phyloP scores from a whole-genome alignment of 108 stramenopile species.

The Nannochloropsis granulata region DNA sequence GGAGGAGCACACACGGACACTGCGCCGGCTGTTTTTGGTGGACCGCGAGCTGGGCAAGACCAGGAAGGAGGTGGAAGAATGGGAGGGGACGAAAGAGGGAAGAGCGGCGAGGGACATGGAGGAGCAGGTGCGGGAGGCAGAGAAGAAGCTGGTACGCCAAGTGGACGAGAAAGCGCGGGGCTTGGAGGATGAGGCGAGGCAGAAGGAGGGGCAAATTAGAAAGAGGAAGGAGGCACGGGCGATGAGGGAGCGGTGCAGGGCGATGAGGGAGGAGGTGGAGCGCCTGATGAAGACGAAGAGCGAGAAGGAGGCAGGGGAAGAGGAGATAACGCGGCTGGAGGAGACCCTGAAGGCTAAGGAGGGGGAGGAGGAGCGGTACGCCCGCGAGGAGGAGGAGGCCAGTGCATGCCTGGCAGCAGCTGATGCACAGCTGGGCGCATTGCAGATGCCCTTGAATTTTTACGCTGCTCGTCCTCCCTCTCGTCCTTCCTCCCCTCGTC shows the following conservation, averaged over 20 bases:
- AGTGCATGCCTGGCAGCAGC: not conserved
- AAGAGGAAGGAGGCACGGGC: not conserved
- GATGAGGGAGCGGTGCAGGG: not conserved
- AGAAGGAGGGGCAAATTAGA: not conserved
- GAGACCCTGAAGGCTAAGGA: not conserved
- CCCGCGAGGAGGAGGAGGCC: not conserved
- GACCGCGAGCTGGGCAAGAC: not conserved
- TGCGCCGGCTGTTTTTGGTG: not conserved
- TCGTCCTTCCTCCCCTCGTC: not conserved
- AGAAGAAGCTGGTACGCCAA: not conserved
- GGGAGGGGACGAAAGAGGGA: not conserved
- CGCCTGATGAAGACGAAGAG: not conserved
- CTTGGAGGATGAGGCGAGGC: not conserved
- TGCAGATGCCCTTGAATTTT: too few relatives aligned
- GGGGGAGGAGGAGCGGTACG: not conserved
- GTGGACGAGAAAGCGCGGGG: not conserved
- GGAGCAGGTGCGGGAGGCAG: not conserved
- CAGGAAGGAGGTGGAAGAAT: not conserved
- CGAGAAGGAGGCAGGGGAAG: not conserved
- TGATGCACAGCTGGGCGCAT: too few relatives aligned
- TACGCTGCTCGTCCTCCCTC: not conserved
- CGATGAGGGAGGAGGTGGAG: not conserved
- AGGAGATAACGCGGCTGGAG: not conserved
- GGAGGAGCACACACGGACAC: not conserved
- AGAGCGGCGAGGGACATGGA: not conserved